Evolutionary conservation across 805 yeast species (phyloP), one percentile per base, ranked within the genome.

Genomic region (Candida parachauliodes): DNA sequence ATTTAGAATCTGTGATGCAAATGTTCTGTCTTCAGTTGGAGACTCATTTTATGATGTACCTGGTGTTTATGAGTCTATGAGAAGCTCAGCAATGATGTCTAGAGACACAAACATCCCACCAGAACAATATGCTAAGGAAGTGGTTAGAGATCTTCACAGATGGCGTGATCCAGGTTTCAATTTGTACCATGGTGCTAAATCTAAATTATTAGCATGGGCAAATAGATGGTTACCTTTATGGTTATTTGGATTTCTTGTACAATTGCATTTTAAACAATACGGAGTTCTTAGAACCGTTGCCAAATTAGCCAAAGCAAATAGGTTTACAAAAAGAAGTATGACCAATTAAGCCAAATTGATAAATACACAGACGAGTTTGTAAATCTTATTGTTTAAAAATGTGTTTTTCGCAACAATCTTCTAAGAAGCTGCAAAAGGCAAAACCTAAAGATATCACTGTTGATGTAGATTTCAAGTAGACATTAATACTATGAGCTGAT

Each of bases 131-230:
- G 64, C 67, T 20, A 44, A 55, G 30, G 45, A 51, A 20, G 51
- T 60, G 2, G 54, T 51, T 14, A 20, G 37, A 11, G 45, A 48
- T 23, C 43, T 59, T 30, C 41, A 47, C 22, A 41, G 41, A 8
- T 38, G 33, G 16, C 9, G 28, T n/a, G 47, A 44, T 34, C 46
- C 54, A 5, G 59, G 61, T 5, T 59, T 61, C 42, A 59, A 59
- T 39, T 41, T 60, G 23, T 61, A 51, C 34, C 44, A 46, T 28
- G 68, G 68, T 8, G 49, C 48, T 3, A 15, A 24, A n/a, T 52
- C 62, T 3, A 49, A 41, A 28, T 12, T 37, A 2, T 37, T 53
- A 20, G 51, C 51, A 19, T 47, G 49, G n/a, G 19, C 39, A 7
- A 32, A 49, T 11, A 33, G 53, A 16, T 49, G 40, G 38, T 37